These are phyloP conservation scores for Gossypium stocksii DNA, from an alignment of 345 rosid species.

Conservation along the genomic window DNA sequence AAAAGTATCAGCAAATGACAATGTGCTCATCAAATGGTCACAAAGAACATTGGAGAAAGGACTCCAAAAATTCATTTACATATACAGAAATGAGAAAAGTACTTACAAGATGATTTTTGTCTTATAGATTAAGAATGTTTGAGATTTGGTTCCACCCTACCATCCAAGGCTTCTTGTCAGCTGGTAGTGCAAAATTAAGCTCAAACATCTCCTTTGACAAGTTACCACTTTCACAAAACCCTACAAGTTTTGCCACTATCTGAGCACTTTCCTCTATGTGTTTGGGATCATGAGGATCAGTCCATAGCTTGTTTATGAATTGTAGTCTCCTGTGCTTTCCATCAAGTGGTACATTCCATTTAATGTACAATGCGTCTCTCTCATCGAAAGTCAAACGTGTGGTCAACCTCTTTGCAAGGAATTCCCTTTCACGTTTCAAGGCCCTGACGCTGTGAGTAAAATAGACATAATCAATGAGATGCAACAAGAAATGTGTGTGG, in stretches of 20 bases:
- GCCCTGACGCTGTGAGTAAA: constrained; percentile 59
- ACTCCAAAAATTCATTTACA: constrained; percentile 37
- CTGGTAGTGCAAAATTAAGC: constrained; percentile 84
- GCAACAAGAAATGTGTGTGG: not conserved
- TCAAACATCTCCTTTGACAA: constrained; percentile 98
- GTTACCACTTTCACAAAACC: constrained; percentile 80
- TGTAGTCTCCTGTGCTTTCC: constrained; percentile 96
- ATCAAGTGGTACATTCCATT: constrained; percentile 90
- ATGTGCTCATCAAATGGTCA: constrained; percentile 8
- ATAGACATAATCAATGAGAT: not conserved
- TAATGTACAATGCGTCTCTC: constrained; percentile 72
- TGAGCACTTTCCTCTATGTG: constrained; percentile 92
- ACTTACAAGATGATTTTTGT: constrained; percentile 20
- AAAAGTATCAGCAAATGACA: not conserved
- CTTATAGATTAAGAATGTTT: constrained; percentile 69
- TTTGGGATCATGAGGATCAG: constrained; percentile 78
- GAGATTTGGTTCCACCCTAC: constrained; percentile 93
- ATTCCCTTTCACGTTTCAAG: constrained; percentile 83
- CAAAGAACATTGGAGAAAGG: constrained; percentile 22
- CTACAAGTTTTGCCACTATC: constrained; percentile 92
- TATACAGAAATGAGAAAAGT: constrained; percentile 23
- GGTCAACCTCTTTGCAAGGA: constrained; percentile 78
- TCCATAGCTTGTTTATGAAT: constrained; percentile 93
- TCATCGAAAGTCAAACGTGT: constrained; percentile 71
- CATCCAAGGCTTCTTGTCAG: constrained; percentile 84